phyloP scores from a whole-genome alignment of 148 eudicot genomes.

The Rhododendron williamsianum region DNA sequence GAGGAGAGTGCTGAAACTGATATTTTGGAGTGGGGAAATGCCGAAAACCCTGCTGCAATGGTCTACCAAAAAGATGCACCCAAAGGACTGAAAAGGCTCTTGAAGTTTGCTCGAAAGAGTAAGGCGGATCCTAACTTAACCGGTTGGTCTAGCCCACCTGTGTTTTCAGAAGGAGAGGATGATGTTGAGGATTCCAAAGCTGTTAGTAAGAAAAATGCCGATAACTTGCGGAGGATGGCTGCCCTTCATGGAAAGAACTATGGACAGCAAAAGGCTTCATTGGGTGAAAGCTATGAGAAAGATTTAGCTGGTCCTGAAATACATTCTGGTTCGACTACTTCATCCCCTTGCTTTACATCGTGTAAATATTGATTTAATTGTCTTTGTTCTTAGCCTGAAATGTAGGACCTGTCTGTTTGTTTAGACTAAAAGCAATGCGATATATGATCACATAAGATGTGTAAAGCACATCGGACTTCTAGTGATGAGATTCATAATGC shows the following conservation, averaged over 20 bases:
- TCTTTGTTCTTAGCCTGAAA: not conserved
- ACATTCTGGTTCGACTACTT: conserved; percentile 35
- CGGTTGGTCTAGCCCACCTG: conserved; percentile 71
- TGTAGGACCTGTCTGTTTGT: not conserved
- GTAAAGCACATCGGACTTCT: not conserved
- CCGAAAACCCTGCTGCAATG: conserved; percentile 79
- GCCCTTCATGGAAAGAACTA: conserved; percentile 53
- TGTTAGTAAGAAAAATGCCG: conserved; percentile 50
- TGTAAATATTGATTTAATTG: not conserved
- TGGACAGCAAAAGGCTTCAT: conserved; percentile 41
- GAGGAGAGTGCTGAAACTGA: conserved; percentile 82
- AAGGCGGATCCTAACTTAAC: conserved; percentile 58
- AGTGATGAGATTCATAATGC: not conserved
- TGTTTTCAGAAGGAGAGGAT: conserved; percentile 83
- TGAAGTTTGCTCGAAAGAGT: conserved; percentile 85
- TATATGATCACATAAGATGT: not conserved
- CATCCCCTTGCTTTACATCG: not conserved
- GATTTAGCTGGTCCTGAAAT: conserved; percentile 40
- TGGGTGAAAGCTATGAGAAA: conserved; percentile 23
- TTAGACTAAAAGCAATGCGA: not conserved
- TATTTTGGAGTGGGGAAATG: conserved; percentile 86
- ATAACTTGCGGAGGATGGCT: conserved; percentile 56
- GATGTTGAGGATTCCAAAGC: conserved; percentile 61
- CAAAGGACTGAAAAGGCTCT: conserved; percentile 87
- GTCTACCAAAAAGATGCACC: conserved; percentile 93